Evolutionary conservation across 1,284 basidiomycete genomes (phyloP).

Genomic region (Limonomyces culmigenus): DNA sequence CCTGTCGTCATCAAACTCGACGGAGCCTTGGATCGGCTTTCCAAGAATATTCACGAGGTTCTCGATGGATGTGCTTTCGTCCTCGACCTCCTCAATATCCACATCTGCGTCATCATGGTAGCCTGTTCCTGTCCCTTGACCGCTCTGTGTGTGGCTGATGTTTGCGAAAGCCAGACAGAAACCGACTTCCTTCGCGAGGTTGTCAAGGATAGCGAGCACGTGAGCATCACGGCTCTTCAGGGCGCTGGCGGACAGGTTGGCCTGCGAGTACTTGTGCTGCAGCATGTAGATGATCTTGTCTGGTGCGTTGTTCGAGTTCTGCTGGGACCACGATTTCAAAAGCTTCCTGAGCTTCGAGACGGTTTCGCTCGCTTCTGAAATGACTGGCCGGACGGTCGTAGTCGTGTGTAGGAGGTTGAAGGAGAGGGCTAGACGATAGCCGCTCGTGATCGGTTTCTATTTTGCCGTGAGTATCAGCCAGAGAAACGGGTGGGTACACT

Average conservation of each 20-base stretch:
- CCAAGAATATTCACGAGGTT: slow-evolving; percentile 22
- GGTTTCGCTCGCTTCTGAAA: slow-evolving; percentile 2
- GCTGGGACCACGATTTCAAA: slow-evolving; percentile 9
- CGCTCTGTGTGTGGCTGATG: too few species aligned
- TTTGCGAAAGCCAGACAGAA: slow-evolving; percentile 18
- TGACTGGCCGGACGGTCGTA: slow-evolving; percentile 7
- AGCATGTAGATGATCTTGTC: slow-evolving; percentile 10
- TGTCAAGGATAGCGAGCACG: slow-evolving; percentile 7
- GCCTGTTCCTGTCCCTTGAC: too few species aligned
- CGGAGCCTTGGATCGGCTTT: slow-evolving; percentile 6
- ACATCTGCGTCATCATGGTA: slow-evolving; percentile 11
- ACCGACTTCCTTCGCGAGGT: slow-evolving; percentile 7
- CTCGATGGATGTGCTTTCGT: slow-evolving; percentile 11
- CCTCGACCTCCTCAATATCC: slow-evolving; percentile 15
- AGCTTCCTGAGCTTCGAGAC: slow-evolving; percentile 5
- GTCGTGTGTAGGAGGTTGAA: slow-evolving; percentile 21
- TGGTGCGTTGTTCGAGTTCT: slow-evolving; percentile 2
- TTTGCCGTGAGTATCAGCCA: too few species aligned
- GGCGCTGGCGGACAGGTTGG: slow-evolving; percentile 8
- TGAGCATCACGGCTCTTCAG: slow-evolving; percentile 13
- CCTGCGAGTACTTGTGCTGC: slow-evolving; percentile 11
- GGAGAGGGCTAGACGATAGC: slow-evolving; percentile 26
- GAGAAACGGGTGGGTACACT: too few species aligned
- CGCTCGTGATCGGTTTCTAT: slow-evolving; percentile 24
- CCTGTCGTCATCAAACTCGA: slow-evolving; percentile 12